phyloP scores from a whole-genome alignment of 2,329 filamentous ascomycete genomes.

The Ceratocystis ficicola region DNA sequence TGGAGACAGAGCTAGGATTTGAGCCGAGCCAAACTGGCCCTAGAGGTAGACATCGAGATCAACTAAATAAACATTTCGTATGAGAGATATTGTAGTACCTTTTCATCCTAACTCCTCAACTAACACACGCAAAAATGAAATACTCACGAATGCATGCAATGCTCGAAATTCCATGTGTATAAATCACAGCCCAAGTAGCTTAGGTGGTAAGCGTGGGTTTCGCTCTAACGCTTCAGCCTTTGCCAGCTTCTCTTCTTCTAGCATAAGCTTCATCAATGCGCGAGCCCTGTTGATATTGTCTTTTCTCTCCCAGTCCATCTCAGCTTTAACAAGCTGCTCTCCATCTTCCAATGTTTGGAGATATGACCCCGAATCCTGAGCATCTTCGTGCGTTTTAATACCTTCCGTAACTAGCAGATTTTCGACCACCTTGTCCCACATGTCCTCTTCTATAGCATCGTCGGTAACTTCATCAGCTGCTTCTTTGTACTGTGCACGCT shows the following conservation, averaged over 20 bases:
- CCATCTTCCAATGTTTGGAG: slow-evolving; percentile 28
- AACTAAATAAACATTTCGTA: background rate
- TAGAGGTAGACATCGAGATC: background rate
- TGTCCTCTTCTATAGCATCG: slow-evolving; percentile 34
- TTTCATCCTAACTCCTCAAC: background rate
- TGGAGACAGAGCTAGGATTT: background rate
- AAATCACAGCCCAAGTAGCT: slow-evolving; percentile 16
- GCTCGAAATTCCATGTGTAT: background rate
- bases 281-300: slow-evolving; percentile 34
- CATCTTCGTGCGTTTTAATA: slow-evolving; percentile 13
- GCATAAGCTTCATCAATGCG: slow-evolving; percentile 33
- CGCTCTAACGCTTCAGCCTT: slow-evolving; percentile 26
- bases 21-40: background rate
- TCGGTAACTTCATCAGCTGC: slow-evolving; percentile 32
- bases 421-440: slow-evolving; percentile 36
- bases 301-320: slow-evolving; percentile 28
- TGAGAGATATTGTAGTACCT: background rate
- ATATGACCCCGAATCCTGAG: background rate
- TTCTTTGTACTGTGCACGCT: slow-evolving; percentile 31
- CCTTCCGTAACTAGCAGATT: slow-evolving; percentile 24
- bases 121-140: background rate
- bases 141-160: background rate
- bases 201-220: slow-evolving; percentile 15
- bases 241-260: slow-evolving; percentile 31
- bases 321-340: slow-evolving; percentile 36